Base-by-base conservation (phyloP, 2,329 filamentous ascomycete species). In the Cladophialophora yegresii region DNA sequence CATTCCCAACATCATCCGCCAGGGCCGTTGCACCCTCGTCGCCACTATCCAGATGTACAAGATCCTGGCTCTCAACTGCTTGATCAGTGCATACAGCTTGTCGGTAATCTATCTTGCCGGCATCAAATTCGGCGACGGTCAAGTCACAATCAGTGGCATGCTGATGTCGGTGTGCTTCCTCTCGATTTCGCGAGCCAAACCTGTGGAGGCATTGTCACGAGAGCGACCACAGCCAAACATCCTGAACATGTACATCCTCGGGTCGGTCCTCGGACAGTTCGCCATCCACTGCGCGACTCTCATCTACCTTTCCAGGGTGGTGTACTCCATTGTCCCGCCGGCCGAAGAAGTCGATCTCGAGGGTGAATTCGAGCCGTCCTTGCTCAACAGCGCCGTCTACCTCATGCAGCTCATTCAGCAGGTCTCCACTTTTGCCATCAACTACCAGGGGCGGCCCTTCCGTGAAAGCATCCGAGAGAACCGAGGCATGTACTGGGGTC, bases 11-110 rank as follows among this genome's bases (percentile, higher is more conserved):
- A 99, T 99, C 73, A 95, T 99, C 73, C 91, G 95, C 64, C 95
- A 99, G 81, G 95, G 95, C 63, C 90, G 95, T 67, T 99, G 95
- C 82, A 99, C 95, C 7, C 87, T 99, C 22, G 95, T 99, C 61
- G 95, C 95, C 33, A 99, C 95, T 0, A 98, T 99, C 70, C 95
- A 99, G 82, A 99, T 99, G 93, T 99, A 99, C 87, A 99, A 97
- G 85, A 99, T 99, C 72, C 86, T 99, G 58, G 95, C 95, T 7
- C 82, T 99, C 65, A 99, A 99, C 83, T 99, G 95, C 76, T 83
- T 99, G 72, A 99, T 99, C 76, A 96, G 91, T 72, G 95, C 95
- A 43, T 99, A 99, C 86, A 96, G 92, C 77, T 80, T 99, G 75
- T 96, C 91, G 77, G 95, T 99, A 20, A 84, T 99, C 63, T 99